Percentiles rank a stretch among this genome's conserved stretches.
phyloP scores from a whole-genome alignment of 176 grass and related monocot genomes.

The Paspalum vaginatum region DNA sequence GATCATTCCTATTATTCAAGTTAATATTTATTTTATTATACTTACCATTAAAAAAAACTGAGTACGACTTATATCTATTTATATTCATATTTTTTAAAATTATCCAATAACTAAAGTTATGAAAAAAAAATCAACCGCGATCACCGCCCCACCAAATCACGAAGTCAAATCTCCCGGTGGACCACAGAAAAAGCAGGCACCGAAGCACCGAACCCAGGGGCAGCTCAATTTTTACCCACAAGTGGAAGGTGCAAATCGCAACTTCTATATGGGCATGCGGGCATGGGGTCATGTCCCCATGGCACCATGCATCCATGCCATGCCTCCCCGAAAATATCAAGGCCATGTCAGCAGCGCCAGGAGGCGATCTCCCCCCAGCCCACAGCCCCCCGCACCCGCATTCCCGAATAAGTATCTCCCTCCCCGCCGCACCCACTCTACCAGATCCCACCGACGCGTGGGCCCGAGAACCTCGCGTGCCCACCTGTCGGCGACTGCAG shows the following conservation, averaged over 20 bases:
- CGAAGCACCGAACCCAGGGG: neutral
- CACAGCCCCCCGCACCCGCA: conserved; percentile 17
- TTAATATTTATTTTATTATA: no score
- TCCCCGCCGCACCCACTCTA: conserved; percentile 27
- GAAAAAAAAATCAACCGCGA: no score
- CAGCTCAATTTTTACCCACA: neutral
- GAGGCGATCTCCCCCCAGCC: conserved; percentile 51
- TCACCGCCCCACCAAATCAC: neutral
- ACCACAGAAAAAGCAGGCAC: neutral
- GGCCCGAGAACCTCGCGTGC: fast-evolving
- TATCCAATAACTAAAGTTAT: no score
- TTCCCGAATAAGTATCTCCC: conserved; percentile 67
- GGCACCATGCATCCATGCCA: conserved; percentile 47
- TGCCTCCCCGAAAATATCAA: conserved; percentile 86
- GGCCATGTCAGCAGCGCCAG: conserved; percentile 76
- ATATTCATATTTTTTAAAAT: no score
- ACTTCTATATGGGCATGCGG: neutral
- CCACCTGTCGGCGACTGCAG: conserved; percentile 13
- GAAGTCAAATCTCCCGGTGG: neutral
- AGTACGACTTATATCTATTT: no score
- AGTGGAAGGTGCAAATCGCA: neutral
- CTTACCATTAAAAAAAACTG: no score
- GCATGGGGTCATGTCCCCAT: conserved; percentile 24
- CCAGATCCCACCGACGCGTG: neutral
- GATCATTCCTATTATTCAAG: no score